phyloP scores from a whole-genome alignment of 768 basidiomycete genomes.

The Mycena kentingensis region DNA sequence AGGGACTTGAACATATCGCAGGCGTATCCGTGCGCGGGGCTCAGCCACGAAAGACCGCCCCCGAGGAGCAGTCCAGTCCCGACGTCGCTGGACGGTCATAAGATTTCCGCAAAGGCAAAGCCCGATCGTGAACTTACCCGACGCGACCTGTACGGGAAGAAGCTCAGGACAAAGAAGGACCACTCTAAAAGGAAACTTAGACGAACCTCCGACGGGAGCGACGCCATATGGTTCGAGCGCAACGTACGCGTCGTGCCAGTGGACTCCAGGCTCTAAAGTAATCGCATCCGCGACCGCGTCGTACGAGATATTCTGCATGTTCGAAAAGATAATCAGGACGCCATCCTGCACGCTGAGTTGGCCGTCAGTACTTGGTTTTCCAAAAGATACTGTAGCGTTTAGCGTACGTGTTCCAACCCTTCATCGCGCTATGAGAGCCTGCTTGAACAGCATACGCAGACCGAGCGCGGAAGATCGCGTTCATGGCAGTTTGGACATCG shows the following conservation, averaged over 20 bases:
- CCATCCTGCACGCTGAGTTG: conserved; percentile 31
- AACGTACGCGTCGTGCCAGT: conserved; percentile 42
- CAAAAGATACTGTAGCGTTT: not conserved
- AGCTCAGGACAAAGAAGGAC: not conserved
- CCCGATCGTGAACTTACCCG: conserved; percentile 3
- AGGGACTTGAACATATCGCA: conserved; percentile 39
- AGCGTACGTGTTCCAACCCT: conserved; percentile 26
- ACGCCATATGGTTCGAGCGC: conserved; percentile 41
- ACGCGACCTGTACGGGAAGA: conserved; percentile 10
- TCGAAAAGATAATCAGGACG: conserved; percentile 24
- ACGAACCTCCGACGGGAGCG: conserved; percentile 41
- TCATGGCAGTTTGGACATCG: conserved; percentile 27
- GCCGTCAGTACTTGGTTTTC: not conserved
- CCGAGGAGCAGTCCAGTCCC: conserved; percentile 48
- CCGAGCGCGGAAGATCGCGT: conserved; percentile 19
- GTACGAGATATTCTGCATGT: conserved; percentile 33
- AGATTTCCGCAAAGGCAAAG: not conserved
- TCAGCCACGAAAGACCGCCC: conserved; percentile 44
- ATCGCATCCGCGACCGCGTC: conserved; percentile 38
- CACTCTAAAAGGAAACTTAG: not conserved
- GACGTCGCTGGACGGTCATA: conserved; percentile 33
- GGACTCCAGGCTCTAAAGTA: conserved; percentile 44
- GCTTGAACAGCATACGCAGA: conserved; percentile 27
- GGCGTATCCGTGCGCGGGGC: conserved; percentile 43
- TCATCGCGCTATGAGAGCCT: conserved; percentile 29